A percentile compares a stretch with the other conserved stretches of the same genome.
These are phyloP conservation scores for Neoboletus magnificus DNA, from an alignment of 768 basidiomycete species.

Conservation along the genomic window DNA sequence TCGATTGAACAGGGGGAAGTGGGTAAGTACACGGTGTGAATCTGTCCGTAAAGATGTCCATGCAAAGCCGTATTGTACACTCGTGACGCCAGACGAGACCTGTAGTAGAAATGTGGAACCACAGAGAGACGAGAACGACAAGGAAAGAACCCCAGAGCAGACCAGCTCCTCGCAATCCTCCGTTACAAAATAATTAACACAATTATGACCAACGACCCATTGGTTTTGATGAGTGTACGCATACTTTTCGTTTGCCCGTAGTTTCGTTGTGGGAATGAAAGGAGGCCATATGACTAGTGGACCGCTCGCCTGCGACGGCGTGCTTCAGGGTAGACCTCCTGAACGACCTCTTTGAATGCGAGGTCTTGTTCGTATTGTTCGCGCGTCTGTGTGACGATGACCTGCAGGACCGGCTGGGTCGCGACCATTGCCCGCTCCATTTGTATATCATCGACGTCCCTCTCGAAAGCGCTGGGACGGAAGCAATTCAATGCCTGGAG, in stretches of 20 bases:
- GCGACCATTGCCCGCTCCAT: conserved; percentile 11
- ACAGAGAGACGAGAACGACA: conserved; percentile 1
- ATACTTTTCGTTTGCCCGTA: conserved; percentile 12
- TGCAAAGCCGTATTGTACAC: conserved; percentile 2
- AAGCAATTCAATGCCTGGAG: conserved; percentile 36
- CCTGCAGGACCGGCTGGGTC: conserved; percentile 28
- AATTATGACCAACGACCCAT: conserved; percentile 12
- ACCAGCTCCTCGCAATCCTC: conserved; percentile 17
- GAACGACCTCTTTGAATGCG: conserved; percentile 30
- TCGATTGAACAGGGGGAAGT: not conserved
- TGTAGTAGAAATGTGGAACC: not conserved
- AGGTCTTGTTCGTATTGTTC: conserved; percentile 33
- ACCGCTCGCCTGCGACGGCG: conserved; percentile 15
- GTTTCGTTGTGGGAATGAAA: not conserved
- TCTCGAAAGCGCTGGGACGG: conserved; percentile 30
- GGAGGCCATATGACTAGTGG: not conserved
- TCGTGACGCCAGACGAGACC: not conserved
- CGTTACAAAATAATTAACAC: conserved; percentile 22
- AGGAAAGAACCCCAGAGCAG: not conserved
- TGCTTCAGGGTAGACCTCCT: conserved; percentile 28
- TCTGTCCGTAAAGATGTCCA: not conserved
- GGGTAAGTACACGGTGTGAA: not conserved
- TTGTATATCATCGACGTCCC: conserved; percentile 28
- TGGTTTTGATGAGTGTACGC: not conserved
- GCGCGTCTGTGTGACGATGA: conserved; percentile 34